Conservation (phyloP, 2,329 filamentous ascomycete species). For the Juglanconis oblonga region DNA sequence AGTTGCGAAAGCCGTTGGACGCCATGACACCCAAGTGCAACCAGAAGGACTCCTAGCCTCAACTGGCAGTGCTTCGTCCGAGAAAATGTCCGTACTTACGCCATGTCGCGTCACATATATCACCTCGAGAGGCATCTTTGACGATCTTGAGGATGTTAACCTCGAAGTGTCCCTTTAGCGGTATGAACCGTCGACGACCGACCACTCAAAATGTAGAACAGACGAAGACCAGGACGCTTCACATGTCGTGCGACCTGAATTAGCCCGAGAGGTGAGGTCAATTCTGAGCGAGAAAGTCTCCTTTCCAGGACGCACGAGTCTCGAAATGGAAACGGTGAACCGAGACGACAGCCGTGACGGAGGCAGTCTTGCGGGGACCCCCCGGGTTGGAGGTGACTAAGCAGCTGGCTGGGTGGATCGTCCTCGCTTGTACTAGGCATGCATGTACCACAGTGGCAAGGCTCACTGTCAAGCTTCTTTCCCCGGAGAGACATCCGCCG, state of each 20-base stretch:
- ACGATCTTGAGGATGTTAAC: background rate
- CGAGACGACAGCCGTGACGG: background rate
- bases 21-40: no score
- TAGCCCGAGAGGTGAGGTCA: background rate
- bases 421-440: no score
- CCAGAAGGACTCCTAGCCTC: no score
- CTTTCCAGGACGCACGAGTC: background rate
- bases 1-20: no score
- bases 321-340: background rate
- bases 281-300: background rate
- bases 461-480: no score
- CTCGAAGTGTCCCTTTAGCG: background rate
- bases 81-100: constrained; percentile 46
- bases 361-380: no score
- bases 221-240: background rate
- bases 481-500: no score
- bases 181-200: background rate
- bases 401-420: background rate
- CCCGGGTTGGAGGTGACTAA: background rate
- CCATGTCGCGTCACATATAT: constrained; percentile 76
- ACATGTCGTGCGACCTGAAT: background rate
- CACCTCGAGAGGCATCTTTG: constrained; percentile 60
- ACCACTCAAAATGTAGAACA: background rate
- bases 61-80: no score
- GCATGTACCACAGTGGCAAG: no score